phyloP scores from a whole-genome alignment of 495 filamentous ascomycete species.

The Penicillium taxi region DNA sequence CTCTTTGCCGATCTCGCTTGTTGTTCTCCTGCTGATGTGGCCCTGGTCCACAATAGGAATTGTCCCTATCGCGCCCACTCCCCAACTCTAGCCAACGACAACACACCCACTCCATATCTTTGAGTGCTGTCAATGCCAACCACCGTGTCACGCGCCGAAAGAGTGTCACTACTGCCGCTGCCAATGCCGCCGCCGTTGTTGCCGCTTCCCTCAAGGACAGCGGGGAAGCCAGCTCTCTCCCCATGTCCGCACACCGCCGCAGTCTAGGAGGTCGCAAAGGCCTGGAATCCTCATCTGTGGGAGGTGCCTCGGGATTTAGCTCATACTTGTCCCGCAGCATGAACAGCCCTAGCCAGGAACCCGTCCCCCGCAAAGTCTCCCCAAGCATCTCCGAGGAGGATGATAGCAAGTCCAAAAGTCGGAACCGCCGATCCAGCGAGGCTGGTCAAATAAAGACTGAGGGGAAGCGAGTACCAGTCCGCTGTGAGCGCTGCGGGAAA shows the following conservation, averaged over 20 bases:
- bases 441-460: slow-evolving; percentile 73
- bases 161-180: slow-evolving; percentile 72
- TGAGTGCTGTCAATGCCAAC: slow-evolving; percentile 68
- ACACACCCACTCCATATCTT: slow-evolving; percentile 75
- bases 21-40: slow-evolving; percentile 14
- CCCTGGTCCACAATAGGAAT: slow-evolving; percentile 28
- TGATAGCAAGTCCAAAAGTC: slow-evolving; percentile 54
- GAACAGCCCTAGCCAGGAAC: slow-evolving; percentile 47
- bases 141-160: slow-evolving; percentile 89
- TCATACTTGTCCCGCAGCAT: slow-evolving; percentile 41
- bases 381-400: slow-evolving; percentile 44
- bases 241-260: slow-evolving; percentile 37
- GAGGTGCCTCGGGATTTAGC: slow-evolving; percentile 27
- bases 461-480: slow-evolving; percentile 72
- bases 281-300: slow-evolving; percentile 38
- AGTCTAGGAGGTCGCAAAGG: slow-evolving; percentile 41
- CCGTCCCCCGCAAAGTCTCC: slow-evolving; percentile 44
- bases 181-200: slow-evolving; percentile 68
- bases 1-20: neutral
- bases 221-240: slow-evolving; percentile 34
- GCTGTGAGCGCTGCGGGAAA: slow-evolving; percentile 98
- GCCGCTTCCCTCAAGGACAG: slow-evolving; percentile 64
- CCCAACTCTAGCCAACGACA: slow-evolving; percentile 52
- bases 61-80: slow-evolving; percentile 40
- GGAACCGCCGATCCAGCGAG: slow-evolving; percentile 77